A percentile compares a stretch with the other conserved stretches of the same genome.
These are phyloP conservation scores for Chlorella sp. DNA, from an alignment of 139 green algal genomes.

Conservation along the genomic window DNA sequence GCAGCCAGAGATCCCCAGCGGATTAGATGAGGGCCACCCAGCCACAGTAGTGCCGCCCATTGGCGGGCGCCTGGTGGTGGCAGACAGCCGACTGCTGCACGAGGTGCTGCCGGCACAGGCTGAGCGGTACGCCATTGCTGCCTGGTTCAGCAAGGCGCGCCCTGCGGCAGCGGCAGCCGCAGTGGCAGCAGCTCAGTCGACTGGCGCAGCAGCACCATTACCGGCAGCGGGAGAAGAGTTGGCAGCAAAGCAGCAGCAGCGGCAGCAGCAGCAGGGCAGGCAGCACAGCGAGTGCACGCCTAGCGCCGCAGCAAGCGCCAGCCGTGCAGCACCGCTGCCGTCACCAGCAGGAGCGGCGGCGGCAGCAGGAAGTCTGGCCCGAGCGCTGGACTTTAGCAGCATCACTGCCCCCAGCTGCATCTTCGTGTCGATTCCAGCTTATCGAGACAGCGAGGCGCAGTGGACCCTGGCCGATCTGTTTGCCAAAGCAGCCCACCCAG, in stretches of 20 bases:
- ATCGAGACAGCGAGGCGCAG: slow-evolving; percentile 73
- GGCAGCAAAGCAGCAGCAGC: not conserved
- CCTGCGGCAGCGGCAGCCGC: slow-evolving; percentile 3
- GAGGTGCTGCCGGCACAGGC: slow-evolving; percentile 72
- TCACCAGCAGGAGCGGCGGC: not conserved
- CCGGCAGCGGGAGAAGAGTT: not conserved
- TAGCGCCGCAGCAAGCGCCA: not conserved
- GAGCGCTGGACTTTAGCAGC: not conserved
- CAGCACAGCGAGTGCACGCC: not conserved
- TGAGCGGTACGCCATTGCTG: slow-evolving; percentile 60
- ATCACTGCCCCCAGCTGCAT: slow-evolving; percentile 48
- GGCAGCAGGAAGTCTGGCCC: not conserved
- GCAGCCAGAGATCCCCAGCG: not conserved
- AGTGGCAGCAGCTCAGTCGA: not conserved
- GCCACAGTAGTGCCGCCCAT: slow-evolving; percentile 55
- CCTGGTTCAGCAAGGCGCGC: slow-evolving; percentile 64
- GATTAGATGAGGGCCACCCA: slow-evolving; percentile 20
- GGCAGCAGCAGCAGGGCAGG: not conserved
- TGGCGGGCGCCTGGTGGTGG: slow-evolving; percentile 68
- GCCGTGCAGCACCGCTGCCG: too few relatives aligned
- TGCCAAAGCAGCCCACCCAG: slow-evolving; percentile 51
- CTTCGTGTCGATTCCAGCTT: slow-evolving; percentile 80
- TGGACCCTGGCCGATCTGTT: slow-evolving; percentile 75
- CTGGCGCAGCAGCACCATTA: not conserved
- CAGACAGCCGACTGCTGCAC: slow-evolving; percentile 67